phyloP scores from a whole-genome alignment of 1,284 basidiomycete species.

The Cryptococcus sp. region DNA sequence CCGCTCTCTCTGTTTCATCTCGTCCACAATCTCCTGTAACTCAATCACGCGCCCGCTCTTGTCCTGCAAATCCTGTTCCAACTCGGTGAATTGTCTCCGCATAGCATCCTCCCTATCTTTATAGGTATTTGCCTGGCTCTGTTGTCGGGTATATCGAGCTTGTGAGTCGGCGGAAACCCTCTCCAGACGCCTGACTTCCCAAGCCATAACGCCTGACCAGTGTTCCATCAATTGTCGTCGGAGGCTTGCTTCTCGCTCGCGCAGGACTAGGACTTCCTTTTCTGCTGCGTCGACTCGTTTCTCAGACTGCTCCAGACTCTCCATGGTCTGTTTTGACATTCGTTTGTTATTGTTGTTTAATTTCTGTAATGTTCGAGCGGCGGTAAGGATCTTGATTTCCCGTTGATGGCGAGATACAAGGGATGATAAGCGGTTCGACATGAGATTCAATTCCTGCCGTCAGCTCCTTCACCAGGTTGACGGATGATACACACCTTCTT shows the following conservation, averaged over 20 bases:
- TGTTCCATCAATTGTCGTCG: slow-evolving; percentile 47
- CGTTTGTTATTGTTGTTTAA: slow-evolving; percentile 45
- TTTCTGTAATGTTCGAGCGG: slow-evolving; percentile 46
- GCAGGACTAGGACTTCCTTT: slow-evolving; percentile 45
- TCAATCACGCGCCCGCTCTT: slow-evolving; percentile 24
- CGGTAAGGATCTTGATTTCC: slow-evolving; percentile 49
- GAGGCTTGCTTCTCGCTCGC: slow-evolving; percentile 40
- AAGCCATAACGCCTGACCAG: slow-evolving; percentile 48
- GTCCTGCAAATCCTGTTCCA: slow-evolving; percentile 17
- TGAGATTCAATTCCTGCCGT: slow-evolving; percentile 38
- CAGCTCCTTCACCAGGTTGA: neutral
- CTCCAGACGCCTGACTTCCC: slow-evolving; percentile 47
- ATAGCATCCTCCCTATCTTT: slow-evolving; percentile 28
- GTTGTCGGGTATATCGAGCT: slow-evolving; percentile 21
- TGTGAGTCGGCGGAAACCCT: slow-evolving; percentile 22
- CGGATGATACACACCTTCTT: slow-evolving; percentile 63
- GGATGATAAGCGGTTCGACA: slow-evolving; percentile 37
- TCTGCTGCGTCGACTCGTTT: slow-evolving; percentile 46
- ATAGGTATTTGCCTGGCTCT: slow-evolving; percentile 12
- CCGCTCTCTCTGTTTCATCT: slow-evolving; percentile 37
- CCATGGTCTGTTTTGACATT: slow-evolving; percentile 47
- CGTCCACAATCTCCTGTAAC: slow-evolving; percentile 39
- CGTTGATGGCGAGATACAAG: slow-evolving; percentile 44
- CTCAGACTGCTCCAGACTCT: slow-evolving; percentile 46
- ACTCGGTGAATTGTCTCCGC: slow-evolving; percentile 13